phyloP scores from a whole-genome alignment of 1,284 basidiomycete genomes.

The Ganoderma multipileum region DNA sequence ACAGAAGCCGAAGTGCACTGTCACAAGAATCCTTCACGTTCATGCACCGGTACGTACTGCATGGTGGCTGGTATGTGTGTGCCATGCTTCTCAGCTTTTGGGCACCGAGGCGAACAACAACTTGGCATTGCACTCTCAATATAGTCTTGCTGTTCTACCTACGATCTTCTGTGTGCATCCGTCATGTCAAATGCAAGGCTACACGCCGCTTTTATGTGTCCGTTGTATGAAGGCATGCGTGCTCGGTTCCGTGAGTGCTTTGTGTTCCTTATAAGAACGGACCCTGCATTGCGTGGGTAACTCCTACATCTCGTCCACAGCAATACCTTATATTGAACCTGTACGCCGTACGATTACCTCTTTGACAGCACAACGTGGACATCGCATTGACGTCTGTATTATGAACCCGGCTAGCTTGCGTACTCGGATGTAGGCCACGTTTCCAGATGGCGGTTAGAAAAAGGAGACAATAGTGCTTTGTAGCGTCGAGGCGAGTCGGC shows the following conservation, averaged over 20 bases:
- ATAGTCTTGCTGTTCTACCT: not conserved
- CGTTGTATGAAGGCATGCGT: not conserved
- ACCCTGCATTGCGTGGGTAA: not conserved
- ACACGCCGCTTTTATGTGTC: not conserved
- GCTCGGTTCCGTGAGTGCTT: not conserved
- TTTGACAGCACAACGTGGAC: constrained; percentile 1
- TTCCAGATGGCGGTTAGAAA: not conserved
- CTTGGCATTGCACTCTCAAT: not conserved
- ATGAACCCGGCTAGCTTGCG: constrained; percentile 4
- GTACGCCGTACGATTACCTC: not conserved
- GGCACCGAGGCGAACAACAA: not conserved
- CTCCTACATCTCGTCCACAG: too few species aligned
- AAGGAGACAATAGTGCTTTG: not conserved
- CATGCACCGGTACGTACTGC: not conserved
- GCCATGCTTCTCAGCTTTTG: not conserved
- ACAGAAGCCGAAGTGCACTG: not conserved
- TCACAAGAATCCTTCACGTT: not conserved
- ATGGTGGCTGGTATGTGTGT: not conserved
- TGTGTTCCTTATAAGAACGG: not conserved
- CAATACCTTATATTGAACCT: not conserved
- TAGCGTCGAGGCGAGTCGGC: not conserved
- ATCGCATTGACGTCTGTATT: constrained; percentile 20
- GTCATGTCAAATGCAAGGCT: not conserved
- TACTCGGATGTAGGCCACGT: constrained; percentile 2
- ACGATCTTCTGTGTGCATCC: not conserved